Base-by-base conservation (phyloP, 139 green algal genomes). In the Pedinophyceae sp. region DNA sequence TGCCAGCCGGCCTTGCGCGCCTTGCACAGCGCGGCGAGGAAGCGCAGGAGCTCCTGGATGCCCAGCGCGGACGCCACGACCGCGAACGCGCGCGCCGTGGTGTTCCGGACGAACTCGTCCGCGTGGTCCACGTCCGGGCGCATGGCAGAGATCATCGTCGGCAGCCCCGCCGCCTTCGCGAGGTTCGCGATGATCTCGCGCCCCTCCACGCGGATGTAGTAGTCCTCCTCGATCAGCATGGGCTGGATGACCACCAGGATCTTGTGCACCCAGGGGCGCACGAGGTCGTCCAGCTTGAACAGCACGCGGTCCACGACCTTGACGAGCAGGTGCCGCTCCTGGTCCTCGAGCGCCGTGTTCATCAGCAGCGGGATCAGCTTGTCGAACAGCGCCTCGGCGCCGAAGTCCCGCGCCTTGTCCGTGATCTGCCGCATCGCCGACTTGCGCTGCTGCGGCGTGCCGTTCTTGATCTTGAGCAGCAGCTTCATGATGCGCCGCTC, bases 241-340 rank as follows among this genome's bases (percentile, higher is more conserved):
- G 91, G 91, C 78, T 98, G 87, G 56, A 98, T 98, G 47, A 98
- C 91, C 27, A 98, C 91, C 59, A 98, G 79, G 62, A 98, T 98
- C 72, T 98, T 97, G 80, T 98, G 91, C 59, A 96, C 89, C 54
- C 87, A 97, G 4, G 91, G 91, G 5, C 91, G 77, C 38, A 98
- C 91, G 30, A 97, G 74, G 69, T 98, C 91, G 53, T 98, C 91
- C 63, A 98, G 75, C 68, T 93, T 93, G 81, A 91, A 96, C 54
- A 98, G 76, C 40, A 98, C 81, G 54, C 91, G 75, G 64, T 93
- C 81, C 26, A 94, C 89, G 41, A 93, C 70, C 73, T 95, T 95
- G 54, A 94, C 85, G 3, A 94, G 65, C 43, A 97, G 65, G 64
- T 99, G 91, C 15, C 91, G 74, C 75, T 99, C 92, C 77, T 97